Percentiles rank a stretch among this genome's conserved stretches.
phyloP scores from a whole-genome alignment of 2,329 filamentous ascomycete species.

The Hirsutella thompsonii region DNA sequence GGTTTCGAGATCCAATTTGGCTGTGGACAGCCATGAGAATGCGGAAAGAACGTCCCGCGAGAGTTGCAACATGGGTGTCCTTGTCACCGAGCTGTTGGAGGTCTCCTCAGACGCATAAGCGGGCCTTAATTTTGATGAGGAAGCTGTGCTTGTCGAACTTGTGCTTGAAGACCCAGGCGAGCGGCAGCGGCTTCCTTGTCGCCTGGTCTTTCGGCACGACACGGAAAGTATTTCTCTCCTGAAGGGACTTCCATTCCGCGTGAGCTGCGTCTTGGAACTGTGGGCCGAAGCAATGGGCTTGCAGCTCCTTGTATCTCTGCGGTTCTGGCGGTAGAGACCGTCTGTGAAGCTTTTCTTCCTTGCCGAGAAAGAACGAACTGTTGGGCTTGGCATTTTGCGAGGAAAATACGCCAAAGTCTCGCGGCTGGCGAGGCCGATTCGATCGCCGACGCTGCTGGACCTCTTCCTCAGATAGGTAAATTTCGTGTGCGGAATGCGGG shows the following conservation, averaged over 20 bases:
- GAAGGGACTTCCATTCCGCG: background rate
- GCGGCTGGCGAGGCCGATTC: too few relatives aligned
- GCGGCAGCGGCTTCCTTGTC: background rate
- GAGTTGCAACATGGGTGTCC: slow-evolving; percentile 4
- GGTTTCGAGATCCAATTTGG: slow-evolving; percentile 3
- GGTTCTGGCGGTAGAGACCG: slow-evolving; percentile 1
- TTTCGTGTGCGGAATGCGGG: too few relatives aligned
- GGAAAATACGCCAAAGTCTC: too few relatives aligned
- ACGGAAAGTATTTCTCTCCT: slow-evolving; percentile 1
- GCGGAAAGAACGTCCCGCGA: slow-evolving; percentile 1
- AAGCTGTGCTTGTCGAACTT: slow-evolving; percentile 1
- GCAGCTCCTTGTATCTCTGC: slow-evolving; percentile 1
- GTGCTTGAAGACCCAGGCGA: slow-evolving; percentile 5
- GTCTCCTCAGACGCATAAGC: slow-evolving; percentile 2
- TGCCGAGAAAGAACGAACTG: background rate
- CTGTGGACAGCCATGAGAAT: slow-evolving; percentile 2
- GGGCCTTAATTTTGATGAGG: background rate
- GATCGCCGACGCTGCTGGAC: too few relatives aligned
- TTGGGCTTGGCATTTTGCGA: too few relatives aligned
- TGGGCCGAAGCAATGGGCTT: background rate
- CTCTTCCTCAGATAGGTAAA: too few relatives aligned
- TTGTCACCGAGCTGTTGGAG: slow-evolving; percentile 1
- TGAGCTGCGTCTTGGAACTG: slow-evolving; percentile 3
- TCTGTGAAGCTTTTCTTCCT: slow-evolving; percentile 1
- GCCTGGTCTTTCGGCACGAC: background rate